Percentiles rank a stretch among this genome's conserved stretches.
These are phyloP conservation scores for Penicillium verrucosum DNA, from an alignment of 2,329 filamentous ascomycete species.

Conservation along the genomic window DNA sequence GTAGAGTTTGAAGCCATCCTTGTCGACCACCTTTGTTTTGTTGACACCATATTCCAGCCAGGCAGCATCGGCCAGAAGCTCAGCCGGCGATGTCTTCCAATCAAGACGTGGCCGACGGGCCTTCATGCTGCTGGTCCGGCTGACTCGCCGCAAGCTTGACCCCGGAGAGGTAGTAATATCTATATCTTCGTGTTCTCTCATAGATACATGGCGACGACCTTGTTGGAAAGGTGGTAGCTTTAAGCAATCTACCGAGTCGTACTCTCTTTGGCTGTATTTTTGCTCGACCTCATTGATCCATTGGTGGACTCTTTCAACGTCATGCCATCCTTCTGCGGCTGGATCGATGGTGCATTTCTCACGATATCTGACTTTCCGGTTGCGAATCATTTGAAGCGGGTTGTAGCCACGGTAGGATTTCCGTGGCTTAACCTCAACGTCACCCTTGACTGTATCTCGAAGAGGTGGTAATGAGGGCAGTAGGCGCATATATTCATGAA, in stretches of 20 bases:
- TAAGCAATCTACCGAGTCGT: slow-evolving; percentile 46
- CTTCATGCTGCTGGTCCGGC: slow-evolving; percentile 52
- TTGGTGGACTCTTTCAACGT: slow-evolving; percentile 65
- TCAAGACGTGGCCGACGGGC: slow-evolving; percentile 72
- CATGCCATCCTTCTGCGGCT: slow-evolving; percentile 71
- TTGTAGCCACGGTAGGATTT: slow-evolving; percentile 70
- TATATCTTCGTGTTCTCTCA: slow-evolving; percentile 22
- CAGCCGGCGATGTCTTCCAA: slow-evolving; percentile 79
- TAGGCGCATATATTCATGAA: slow-evolving; percentile 76
- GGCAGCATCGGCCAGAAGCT: slow-evolving; percentile 83
- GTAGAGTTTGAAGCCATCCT: slow-evolving; percentile 69
- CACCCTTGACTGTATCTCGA: slow-evolving; percentile 17
- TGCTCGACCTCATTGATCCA: slow-evolving; percentile 73
- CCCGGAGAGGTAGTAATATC: slow-evolving; percentile 36
- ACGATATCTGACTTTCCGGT: slow-evolving; percentile 77
- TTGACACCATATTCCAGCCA: slow-evolving; percentile 85
- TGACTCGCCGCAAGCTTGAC: slow-evolving; percentile 42
- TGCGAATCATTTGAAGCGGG: slow-evolving; percentile 86
- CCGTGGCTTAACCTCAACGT: slow-evolving; percentile 20
- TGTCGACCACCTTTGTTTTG: slow-evolving; percentile 76
- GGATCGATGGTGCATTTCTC: slow-evolving; percentile 73
- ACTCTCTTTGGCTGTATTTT: slow-evolving; percentile 42
- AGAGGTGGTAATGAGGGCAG: slow-evolving; percentile 76
- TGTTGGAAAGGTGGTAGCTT: slow-evolving; percentile 44
- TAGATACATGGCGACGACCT: slow-evolving; percentile 14